Evolutionary conservation across 2,329 filamentous ascomycete species (phyloP).

Genomic region (Thielaviopsis euricoi): DNA sequence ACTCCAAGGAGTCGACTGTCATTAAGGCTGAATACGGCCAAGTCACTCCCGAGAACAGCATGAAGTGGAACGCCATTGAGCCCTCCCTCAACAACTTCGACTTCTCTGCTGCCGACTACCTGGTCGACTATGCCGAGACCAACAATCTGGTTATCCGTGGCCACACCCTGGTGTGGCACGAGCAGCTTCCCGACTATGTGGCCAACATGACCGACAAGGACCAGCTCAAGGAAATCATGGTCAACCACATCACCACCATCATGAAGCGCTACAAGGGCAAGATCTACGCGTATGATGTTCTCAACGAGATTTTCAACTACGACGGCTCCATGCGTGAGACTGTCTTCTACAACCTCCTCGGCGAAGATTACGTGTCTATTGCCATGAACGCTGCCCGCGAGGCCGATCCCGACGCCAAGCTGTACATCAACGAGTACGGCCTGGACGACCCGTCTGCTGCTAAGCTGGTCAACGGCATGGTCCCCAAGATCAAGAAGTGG

Average conservation of each 20-base stretch:
- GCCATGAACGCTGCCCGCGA: conserved; percentile 52
- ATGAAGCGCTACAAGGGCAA: conserved; percentile 46
- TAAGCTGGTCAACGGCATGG: neutral
- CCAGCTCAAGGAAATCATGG: too few species aligned
- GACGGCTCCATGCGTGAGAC: conserved; percentile 40
- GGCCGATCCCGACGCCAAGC: conserved; percentile 48
- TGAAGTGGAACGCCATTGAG: too few species aligned
- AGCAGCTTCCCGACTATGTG: too few species aligned
- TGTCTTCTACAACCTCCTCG: conserved; percentile 52
- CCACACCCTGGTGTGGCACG: too few species aligned
- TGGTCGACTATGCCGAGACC: too few species aligned
- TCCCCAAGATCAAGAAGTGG: too few species aligned
- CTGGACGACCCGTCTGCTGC: conserved; percentile 36
- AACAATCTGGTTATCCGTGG: too few species aligned
- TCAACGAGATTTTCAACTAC: conserved; percentile 49
- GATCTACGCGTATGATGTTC: conserved; percentile 45
- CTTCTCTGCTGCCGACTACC: too few species aligned
- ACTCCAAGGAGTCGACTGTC: neutral
- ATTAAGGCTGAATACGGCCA: too few species aligned
- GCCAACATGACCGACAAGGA: too few species aligned
- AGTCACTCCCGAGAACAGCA: too few species aligned
- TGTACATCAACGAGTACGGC: conserved; percentile 66
- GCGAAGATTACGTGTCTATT: conserved; percentile 52
- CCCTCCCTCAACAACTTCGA: too few species aligned
- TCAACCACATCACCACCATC: conserved; percentile 36